Evolutionary conservation across 768 basidiomycete genomes (phyloP).

Genomic region (Boletus rufocinnamomeus): DNA sequence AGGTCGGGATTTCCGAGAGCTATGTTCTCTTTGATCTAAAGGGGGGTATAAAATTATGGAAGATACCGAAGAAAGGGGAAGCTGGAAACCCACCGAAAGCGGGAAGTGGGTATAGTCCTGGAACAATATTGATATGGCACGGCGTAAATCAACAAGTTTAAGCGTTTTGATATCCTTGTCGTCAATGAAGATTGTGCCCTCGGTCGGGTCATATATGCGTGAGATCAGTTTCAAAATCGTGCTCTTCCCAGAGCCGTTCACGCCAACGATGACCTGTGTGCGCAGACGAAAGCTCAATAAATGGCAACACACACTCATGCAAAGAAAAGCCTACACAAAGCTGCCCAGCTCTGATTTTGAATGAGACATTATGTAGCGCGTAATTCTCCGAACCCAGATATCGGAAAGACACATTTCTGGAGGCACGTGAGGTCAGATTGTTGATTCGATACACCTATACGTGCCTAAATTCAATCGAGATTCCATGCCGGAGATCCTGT

Average conservation of each 20-base stretch:
- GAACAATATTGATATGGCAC: conserved; percentile 71
- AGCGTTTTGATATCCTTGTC: conserved; percentile 60
- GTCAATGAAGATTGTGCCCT: conserved; percentile 69
- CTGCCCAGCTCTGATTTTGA: conserved; percentile 68
- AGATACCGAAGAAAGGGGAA: neutral
- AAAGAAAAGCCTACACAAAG: conserved; percentile 57
- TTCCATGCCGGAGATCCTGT: conserved; percentile 46
- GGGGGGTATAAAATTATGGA: no score
- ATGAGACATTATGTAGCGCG: conserved; percentile 65
- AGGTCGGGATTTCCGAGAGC: conserved; percentile 66
- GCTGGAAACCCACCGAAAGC: conserved; percentile 54
- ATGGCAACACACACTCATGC: neutral
- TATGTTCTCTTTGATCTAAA: conserved; percentile 76
- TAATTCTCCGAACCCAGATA: conserved; percentile 57
- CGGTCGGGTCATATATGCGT: conserved; percentile 67
- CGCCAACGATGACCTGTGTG: conserved; percentile 69
- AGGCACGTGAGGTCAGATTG: neutral
- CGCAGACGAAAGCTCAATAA: neutral
- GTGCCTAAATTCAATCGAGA: conserved; percentile 61
- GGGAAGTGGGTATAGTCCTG: conserved; percentile 84
- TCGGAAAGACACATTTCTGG: conserved; percentile 68
- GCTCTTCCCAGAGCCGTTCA: conserved; percentile 80
- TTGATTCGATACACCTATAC: neutral
- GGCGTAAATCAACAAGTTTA: conserved; percentile 65
- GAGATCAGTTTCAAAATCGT: conserved; percentile 75